Percentiles rank a stretch among this genome's conserved stretches.
Conservation (phyloP, 179 eudicot genomes). For the Beta corolliflora region DNA sequence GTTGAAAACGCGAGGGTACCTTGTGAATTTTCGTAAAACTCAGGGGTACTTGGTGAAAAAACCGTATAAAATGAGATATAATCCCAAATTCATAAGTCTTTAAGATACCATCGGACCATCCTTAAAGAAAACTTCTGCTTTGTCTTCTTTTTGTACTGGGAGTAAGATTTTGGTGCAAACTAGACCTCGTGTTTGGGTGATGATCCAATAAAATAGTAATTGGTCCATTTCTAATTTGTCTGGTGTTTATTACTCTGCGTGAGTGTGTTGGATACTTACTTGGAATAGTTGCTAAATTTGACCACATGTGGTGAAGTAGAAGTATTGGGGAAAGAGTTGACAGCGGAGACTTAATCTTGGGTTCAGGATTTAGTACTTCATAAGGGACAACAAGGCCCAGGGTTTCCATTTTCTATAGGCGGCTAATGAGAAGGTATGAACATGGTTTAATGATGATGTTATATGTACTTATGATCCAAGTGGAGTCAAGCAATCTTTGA, state of each 20-base stretch:
- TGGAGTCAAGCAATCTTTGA: not conserved
- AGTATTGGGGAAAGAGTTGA: constrained; percentile 1
- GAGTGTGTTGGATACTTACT: not conserved
- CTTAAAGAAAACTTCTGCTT: no score
- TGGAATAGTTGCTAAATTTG: constrained; percentile 9
- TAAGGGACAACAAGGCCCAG: no score
- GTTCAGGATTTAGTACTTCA: no score
- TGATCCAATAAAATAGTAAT: not conserved
- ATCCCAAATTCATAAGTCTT: no score
- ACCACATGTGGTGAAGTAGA: constrained; percentile 3
- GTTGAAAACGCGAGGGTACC: no score
- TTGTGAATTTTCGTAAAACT: no score
- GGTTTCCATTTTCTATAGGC: not conserved
- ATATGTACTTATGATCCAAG: not conserved
- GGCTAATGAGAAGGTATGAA: not conserved
- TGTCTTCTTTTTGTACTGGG: not conserved
- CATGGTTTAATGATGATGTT: not conserved
- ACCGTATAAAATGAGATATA: no score
- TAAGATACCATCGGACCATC: no score
- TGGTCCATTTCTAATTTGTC: not conserved
- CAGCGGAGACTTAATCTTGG: not conserved
- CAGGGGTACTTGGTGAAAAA: no score
- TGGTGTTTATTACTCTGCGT: not conserved
- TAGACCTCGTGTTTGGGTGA: constrained; percentile 11
- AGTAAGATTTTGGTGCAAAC: not conserved